Evolutionary conservation across 2,329 filamentous ascomycete genomes (phyloP), one percentile per base, ranked within the genome.

Genomic region (Scytalidium sp.): DNA sequence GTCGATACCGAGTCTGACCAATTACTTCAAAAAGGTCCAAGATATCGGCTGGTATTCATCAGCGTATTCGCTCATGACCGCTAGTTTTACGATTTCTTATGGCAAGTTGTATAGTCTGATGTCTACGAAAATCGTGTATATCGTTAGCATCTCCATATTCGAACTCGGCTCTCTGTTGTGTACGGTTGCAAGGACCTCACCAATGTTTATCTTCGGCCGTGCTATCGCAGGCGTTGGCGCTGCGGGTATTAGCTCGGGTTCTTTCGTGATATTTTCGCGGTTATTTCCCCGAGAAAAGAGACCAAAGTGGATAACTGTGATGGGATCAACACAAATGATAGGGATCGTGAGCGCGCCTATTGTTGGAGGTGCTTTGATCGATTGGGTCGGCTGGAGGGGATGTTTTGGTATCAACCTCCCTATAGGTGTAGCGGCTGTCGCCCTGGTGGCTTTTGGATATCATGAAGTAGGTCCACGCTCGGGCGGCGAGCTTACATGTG

Each of bases 361-460:
- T 3, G 19, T 74, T 13, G 72, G 73, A 21, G 73, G 72, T 17
- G 70, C 63, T 4, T 74, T 73, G 47, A 74, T 69, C 7, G 52
- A 51, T 2, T 43, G 50, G 2, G 36, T 57, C 47, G 64, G 54
- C 50, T 67, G 65, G 65, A 46, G 65, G 43, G 66, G 64, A 64
- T 67, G 64, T 47, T 65, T 66, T 51, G 64, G 60, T 42, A 64
- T 64, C 53, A 75, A 74, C 45, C 60, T 75, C 15, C 72, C 67
- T 6, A 70, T 51, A 21, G 60, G 60, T 2, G 57, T 40, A 1
- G 32, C 60, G 2, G 50, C 54, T 6, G 41, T 57, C 2, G 32
- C 49, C 8, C 49, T 57, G 19, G 51, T 60, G 20, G 25, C 13
- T 8, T 13, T 8, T 13, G 25, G 25, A 7, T 29, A 8, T 13